phyloP scores from a whole-genome alignment of 345 rosid genomes.

The Murraya paniculata region DNA sequence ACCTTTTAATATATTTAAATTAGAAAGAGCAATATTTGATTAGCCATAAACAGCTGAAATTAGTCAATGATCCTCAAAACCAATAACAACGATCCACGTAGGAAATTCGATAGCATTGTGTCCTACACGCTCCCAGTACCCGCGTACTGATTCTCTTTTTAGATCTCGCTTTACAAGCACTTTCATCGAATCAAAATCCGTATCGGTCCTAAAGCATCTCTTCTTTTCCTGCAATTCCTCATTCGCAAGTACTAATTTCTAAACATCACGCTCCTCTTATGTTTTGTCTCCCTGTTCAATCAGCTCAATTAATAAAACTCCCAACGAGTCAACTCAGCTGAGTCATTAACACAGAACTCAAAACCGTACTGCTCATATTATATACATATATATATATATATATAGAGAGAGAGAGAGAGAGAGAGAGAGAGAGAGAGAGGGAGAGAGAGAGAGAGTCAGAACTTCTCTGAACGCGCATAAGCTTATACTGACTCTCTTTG shows the following conservation, averaged over 20 bases:
- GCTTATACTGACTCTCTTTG: not conserved
- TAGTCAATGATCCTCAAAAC: too few species aligned
- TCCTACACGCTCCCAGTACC: not conserved
- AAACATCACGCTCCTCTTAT: too few species aligned
- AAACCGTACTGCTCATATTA: not conserved
- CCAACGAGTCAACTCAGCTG: not conserved
- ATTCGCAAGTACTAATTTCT: not conserved
- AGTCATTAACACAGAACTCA: not conserved
- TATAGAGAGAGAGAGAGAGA: not conserved
- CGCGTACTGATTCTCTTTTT: not conserved
- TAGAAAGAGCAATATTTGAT: not conserved
- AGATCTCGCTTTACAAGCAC: not conserved
- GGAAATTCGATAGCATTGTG: not conserved
- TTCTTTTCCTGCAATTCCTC: not conserved
- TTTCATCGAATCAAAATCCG: not conserved
- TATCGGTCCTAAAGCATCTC: not conserved
- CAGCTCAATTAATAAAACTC: not conserved
- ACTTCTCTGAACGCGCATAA: not conserved
- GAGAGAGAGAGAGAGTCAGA: not conserved
- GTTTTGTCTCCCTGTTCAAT: not conserved
- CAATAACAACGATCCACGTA: not conserved
- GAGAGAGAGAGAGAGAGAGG: too few species aligned
- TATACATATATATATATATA: not conserved
- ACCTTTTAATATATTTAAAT: too few species aligned
- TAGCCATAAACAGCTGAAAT: too few species aligned